Evolutionary conservation across 2,329 filamentous ascomycete species (phyloP).

Genomic region (Epichloe gansuensis): DNA sequence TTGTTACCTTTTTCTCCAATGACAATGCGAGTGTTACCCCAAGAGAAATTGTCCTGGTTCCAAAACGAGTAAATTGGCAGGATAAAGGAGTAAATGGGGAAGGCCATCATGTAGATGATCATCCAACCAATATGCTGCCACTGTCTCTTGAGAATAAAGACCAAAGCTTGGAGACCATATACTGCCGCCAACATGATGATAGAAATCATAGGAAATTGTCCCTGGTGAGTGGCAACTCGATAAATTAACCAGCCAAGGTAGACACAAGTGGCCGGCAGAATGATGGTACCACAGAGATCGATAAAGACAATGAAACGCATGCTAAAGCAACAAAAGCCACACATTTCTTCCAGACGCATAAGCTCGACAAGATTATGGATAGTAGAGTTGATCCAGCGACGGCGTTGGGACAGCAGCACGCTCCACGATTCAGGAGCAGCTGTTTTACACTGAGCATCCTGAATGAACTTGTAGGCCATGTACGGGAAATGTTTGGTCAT

Average conservation of each 20-base stretch:
- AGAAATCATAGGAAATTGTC: constrained; percentile 75
- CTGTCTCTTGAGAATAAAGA: constrained; percentile 93
- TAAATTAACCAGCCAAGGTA: constrained; percentile 88
- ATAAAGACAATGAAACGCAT: constrained; percentile 96
- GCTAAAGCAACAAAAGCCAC: constrained; percentile 96
- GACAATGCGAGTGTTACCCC: constrained; percentile 97
- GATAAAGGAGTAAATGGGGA: constrained; percentile 83
- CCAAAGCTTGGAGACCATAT: constrained; percentile 89
- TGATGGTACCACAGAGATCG: constrained; percentile 84
- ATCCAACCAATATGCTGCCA: constrained; percentile 99
- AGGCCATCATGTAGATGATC: constrained; percentile 96
- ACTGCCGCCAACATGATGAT: constrained; percentile 81
- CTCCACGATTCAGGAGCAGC: constrained; percentile 91
- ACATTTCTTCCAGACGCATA: constrained; percentile 83
- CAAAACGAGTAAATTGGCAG: constrained; percentile 97
- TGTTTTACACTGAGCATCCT: constrained; percentile 85
- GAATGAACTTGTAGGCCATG: constrained; percentile 94
- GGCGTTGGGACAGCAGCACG: constrained; percentile 90
- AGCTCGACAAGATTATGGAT: constrained; percentile 92
- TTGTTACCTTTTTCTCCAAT: constrained; percentile 88
- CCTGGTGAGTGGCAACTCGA: constrained; percentile 51
- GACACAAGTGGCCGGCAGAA: constrained; percentile 76
- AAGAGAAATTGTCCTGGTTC: constrained; percentile 98
- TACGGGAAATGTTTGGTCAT: constrained; percentile 97
- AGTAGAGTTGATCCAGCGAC: constrained; percentile 98